Conservation (phyloP, 2,329 filamentous ascomycete species). For the Anthostomella pinea region DNA sequence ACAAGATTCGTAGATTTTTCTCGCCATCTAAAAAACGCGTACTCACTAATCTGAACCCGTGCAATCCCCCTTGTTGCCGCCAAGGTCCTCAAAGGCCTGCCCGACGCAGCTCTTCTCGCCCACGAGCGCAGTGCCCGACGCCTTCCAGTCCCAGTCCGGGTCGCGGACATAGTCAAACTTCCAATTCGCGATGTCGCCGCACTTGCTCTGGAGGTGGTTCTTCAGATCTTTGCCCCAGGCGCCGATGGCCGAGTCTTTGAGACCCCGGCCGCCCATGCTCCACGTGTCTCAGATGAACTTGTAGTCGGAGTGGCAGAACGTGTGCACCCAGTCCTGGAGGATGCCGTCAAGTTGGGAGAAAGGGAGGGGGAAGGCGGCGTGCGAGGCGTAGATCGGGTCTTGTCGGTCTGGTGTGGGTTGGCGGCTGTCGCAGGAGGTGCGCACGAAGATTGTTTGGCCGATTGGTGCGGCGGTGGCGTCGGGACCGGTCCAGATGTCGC, state of each 20-base stretch:
- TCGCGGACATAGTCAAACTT: conserved; percentile 10
- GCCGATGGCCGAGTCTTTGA: conserved; percentile 6
- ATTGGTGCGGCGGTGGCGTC: not conserved
- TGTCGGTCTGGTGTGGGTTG: not conserved
- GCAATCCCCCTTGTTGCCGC: not conserved
- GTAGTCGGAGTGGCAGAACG: conserved; percentile 1
- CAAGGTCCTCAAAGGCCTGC: not conserved
- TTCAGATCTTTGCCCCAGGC: conserved; percentile 1
- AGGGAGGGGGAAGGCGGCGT: conserved; percentile 1
- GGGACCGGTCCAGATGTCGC: conserved; percentile 1
- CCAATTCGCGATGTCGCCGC: conserved; percentile 7
- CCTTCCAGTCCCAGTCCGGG: conserved; percentile 8
- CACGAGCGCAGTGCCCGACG: not conserved
- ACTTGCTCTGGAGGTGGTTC: not conserved
- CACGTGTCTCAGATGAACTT: conserved; percentile 3
- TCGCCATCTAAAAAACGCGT: too few species aligned
- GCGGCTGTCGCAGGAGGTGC: conserved; percentile 8
- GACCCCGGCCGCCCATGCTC: conserved; percentile 7
- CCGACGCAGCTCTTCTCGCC: not conserved
- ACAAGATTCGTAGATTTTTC: too few species aligned
- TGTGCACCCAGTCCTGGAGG: conserved; percentile 5
- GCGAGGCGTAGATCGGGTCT: conserved; percentile 2
- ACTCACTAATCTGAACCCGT: not conserved
- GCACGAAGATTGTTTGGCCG: conserved; percentile 9
- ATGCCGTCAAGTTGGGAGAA: not conserved